Base-by-base conservation (phyloP, 2,329 filamentous ascomycete genomes). In the Sporothrix brunneoviolacea region DNA sequence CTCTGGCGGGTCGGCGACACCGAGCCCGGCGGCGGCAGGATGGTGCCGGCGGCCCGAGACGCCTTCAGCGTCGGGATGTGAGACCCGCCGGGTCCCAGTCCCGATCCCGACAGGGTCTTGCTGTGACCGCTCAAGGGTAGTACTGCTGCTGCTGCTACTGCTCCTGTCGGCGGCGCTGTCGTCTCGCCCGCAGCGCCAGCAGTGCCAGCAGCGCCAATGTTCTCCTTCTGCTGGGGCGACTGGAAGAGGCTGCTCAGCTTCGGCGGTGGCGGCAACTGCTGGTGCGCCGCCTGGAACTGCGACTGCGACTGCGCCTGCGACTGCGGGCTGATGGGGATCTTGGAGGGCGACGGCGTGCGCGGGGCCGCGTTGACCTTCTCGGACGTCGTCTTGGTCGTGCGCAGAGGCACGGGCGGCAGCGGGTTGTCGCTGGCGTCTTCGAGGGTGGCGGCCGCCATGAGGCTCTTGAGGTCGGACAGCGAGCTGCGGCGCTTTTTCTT, bases 401-500 rank as follows among this genome's bases (percentile, higher is more conserved):
- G 73, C 19, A 80, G 65, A 3, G 77, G 75, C 62, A 75, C 72
- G 13, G 71, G 58, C 8, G 68, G 58, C 32, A 59, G 58, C 1
- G 68, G 64, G 21, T 67, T 65, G 12, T 61, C 61, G 13, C 55
- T 54, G 19, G 51, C 68, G 61, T 64, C 72, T 60, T 68, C 70
- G 0, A 84, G 66, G 10, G 72, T 76, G 8, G 83, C 74, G 50
- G 80, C 75, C 36, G 75, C 77, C 68, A 91, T 83, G 16, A 88
- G 71, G 16, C 55, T 58, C 57, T 66, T 86, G 42, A 97, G 74
- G 65, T 97, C 91, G 4, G 91, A 95, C 37, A 97, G 70, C 22
- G 91, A 96, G 68, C 91, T 96, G 63, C 91, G 83, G 50, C 91
- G 79, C 71, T 95, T 96, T 70, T 84, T 91, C 63, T 79, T 83